These are phyloP conservation scores for Pochonia chlamydosporia DNA, from an alignment of 2,329 filamentous ascomycete genomes.

Conservation along the genomic window DNA sequence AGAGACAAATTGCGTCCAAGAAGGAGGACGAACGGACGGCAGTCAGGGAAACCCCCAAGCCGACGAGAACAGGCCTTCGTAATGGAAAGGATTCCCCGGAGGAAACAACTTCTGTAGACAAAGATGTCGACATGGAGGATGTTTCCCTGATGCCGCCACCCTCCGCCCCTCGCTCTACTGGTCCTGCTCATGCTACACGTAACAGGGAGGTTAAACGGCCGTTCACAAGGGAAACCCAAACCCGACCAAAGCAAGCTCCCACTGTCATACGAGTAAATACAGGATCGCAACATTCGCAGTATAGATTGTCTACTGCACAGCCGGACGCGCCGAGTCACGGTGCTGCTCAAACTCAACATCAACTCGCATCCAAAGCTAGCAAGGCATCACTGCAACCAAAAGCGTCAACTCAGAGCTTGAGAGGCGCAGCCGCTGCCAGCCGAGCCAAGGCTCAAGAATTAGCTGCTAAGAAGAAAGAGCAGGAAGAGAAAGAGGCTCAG, in stretches of 20 bases:
- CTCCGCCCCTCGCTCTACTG: conserved; percentile 47
- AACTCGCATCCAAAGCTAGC: conserved; percentile 59
- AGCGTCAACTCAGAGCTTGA: conserved; percentile 53
- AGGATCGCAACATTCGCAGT: conserved; percentile 55
- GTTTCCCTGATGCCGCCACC: conserved; percentile 54
- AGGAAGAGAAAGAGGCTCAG: conserved; percentile 74
- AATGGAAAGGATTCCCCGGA: conserved; percentile 36
- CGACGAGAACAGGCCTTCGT: conserved; percentile 46
- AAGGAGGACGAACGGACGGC: conserved; percentile 43
- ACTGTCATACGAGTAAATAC: conserved; percentile 69
- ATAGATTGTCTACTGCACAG: conserved; percentile 51
- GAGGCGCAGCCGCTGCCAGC: conserved; percentile 50
- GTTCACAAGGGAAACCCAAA: conserved; percentile 48
- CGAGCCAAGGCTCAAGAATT: conserved; percentile 68
- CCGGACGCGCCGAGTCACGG: conserved; percentile 37
- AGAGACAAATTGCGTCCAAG: conserved; percentile 46
- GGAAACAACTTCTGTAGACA: conserved; percentile 22
- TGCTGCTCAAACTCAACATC: conserved; percentile 33
- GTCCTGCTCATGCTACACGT: conserved; percentile 41
- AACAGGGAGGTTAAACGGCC: conserved; percentile 53
- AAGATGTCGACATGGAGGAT: conserved; percentile 52
- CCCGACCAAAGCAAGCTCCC: conserved; percentile 58
- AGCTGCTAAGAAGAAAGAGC: conserved; percentile 77
- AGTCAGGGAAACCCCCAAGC: conserved; percentile 36
- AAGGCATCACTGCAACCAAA: conserved; percentile 59